Evolutionary conservation across 208 protist genomes (phyloP), one percentile per base, ranked within the genome.

Genomic region (Crithidia expoeki): DNA sequence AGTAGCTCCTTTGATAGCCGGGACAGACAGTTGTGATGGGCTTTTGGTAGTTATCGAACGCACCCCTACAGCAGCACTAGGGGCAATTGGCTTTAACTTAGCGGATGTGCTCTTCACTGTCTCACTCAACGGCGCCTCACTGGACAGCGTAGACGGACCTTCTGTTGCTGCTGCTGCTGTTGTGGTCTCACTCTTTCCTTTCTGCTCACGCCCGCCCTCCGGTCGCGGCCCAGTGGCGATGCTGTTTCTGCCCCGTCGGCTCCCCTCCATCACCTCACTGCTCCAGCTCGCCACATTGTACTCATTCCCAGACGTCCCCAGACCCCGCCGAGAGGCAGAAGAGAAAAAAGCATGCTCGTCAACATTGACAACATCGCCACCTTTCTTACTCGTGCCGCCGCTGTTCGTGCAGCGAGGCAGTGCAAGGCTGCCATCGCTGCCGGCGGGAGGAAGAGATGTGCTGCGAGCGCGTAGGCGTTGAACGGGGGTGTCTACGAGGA

Each of bases 301-400:
- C 17, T 50, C 58, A 2, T 64, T 23, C 12, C 16, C 38, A 10
- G 17, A 51, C 9, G 23, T 28, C 33, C 27, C 40, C 40, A 23
- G 6, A 10, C 36, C 40, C 2, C 30, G 55, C n/a, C 33, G 5
- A 17, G 27, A 36, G 27, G 51, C 14, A 2, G 27, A 56, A 1
- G n/a, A 14, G 65, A n/a, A n/a, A n/a, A n/a, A n/a, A n/a, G n/a
- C n/a, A n/a, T 80, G 19, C 34, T 47, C 51, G 64, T 71, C 52
- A 7, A 25, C 28, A 32, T 33, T 4, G 33, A 6, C 7, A 40
- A 6, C 38, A 25, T 21, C 23, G 33, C 33, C 3, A 17, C 7
- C 14, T 12, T 9, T 64, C 2, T 23, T 38, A 10, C 4, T 19
- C 2, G 34, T 52, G 19, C 25, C 21, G 38, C 38, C 10, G 33